Percentiles rank a stretch among this genome's conserved stretches.
phyloP scores from a whole-genome alignment of 306 rosid species.

The Begonia masoniana region DNA sequence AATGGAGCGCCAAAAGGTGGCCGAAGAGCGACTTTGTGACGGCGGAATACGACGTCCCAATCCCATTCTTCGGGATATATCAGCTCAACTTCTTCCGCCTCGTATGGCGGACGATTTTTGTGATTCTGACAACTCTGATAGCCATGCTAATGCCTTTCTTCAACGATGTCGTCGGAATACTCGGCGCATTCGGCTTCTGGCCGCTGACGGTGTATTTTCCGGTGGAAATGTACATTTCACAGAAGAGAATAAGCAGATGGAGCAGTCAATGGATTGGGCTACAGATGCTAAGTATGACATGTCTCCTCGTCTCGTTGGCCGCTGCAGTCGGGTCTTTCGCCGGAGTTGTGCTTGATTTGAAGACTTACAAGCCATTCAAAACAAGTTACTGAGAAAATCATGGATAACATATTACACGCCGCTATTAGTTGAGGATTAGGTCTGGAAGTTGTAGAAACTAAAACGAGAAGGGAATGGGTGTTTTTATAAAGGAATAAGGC shows the following conservation, averaged over 20 bases:
- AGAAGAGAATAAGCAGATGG: conserved; percentile 42
- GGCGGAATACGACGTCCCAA: conserved; percentile 34
- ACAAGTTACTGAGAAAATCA: no score
- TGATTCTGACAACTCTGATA: conserved; percentile 38
- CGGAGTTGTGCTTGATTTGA: conserved; percentile 17
- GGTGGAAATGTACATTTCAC: conserved; percentile 58
- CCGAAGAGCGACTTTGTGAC: conserved; percentile 32
- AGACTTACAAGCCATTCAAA: no score
- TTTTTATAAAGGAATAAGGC: no score
- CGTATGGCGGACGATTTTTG: conserved; percentile 54
- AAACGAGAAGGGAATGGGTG: no score
- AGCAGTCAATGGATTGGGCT: conserved; percentile 44
- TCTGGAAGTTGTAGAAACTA: no score
- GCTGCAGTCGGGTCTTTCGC: conserved; percentile 66
- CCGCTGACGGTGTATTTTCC: conserved; percentile 64
- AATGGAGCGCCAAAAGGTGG: conserved; percentile 44
- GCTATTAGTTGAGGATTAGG: no score
- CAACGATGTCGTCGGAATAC: conserved; percentile 69
- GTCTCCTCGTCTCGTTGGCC: conserved; percentile 35
- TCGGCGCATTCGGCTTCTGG: conserved; percentile 82
- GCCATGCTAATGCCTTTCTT: conserved; percentile 72
- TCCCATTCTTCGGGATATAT: conserved; percentile 35
- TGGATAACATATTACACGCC: no score
- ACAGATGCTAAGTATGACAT: conserved; percentile 33
- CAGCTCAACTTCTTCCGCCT: conserved; percentile 45